Evolutionary conservation across 2,329 filamentous ascomycete species (phyloP), one percentile per base, ranked within the genome.

Genomic region (Sclerotiophoma versabilis): DNA sequence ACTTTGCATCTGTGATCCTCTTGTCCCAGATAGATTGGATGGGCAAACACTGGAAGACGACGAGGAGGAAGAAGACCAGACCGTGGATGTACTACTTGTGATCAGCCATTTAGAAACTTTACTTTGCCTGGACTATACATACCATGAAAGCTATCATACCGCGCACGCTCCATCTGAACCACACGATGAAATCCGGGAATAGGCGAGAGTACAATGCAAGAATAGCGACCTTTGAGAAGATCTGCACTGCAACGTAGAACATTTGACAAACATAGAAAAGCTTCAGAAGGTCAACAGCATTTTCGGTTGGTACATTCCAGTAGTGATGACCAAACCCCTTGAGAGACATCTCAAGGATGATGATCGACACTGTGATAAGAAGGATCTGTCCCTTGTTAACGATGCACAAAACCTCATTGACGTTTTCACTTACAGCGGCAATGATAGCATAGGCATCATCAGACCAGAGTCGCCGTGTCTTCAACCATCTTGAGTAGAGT

Each of bases 211-310:
- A 60, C 11, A 63, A 23, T 4, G 58, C 39, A 25, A 60, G 36
- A 12, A 63, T 60, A 7, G 60, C 57, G 8, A 58, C 49, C 33
- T 63, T 60, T 2, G 60, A 54, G 23, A 58, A 58, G 26, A 59
- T 22, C 23, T 63, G 60, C 7, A 60, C 58, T 14, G 49, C 25
- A 15, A 60, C 32, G 23, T 60, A 60, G 9, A 58, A 43, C 60
- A 62, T 59, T 11, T 62, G 57, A 19, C 53, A 59, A n/a, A 57
- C 55, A 22, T 63, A 63, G 25, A 49, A 60, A 2, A 58, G 49
- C 41, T 60, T 58, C 10, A 60, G 52, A 11, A 63, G 54, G 14
- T 37, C 25, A 9, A 60, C 54, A 1, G 42, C 57, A 15, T 58
- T 56, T 2, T 25, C 23, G 0, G 47, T 29, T 8, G 51, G 46